Conservation (phyloP, 78 protist species). For the Diacronema lutheri region DNA sequence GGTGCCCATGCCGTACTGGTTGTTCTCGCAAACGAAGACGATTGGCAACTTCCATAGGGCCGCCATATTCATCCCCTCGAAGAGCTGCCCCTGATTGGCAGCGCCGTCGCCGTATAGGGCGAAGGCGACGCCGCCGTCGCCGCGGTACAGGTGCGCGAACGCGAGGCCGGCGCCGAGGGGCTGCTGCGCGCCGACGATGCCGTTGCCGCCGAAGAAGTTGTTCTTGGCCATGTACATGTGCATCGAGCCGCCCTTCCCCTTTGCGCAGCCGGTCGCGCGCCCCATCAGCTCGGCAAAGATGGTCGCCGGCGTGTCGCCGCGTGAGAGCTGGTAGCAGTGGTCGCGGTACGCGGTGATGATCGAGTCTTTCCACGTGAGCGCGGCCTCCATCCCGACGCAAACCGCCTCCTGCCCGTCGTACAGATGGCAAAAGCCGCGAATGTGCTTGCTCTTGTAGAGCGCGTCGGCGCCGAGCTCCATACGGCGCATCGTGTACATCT, state of each 20-base stretch:
- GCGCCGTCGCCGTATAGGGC: slow-evolving; percentile 95
- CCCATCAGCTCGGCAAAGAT: background rate
- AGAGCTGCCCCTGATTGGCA: slow-evolving; percentile 89
- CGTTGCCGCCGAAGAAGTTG: slow-evolving; percentile 95
- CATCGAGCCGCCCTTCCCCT: slow-evolving; percentile 97
- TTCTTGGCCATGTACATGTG: slow-evolving; percentile 80
- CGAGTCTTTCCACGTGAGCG: background rate
- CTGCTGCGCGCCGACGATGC: slow-evolving; percentile 95
- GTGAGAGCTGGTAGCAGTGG: slow-evolving; percentile 40
- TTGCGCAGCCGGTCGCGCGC: slow-evolving; percentile 62
- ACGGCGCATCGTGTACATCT: slow-evolving; percentile 39
- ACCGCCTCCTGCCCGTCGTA: slow-evolving; percentile 74
- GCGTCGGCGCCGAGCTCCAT: slow-evolving; percentile 67
- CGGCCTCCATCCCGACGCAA: background rate
- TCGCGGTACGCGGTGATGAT: background rate
- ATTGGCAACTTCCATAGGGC: slow-evolving; percentile 86
- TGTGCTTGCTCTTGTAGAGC: slow-evolving; percentile 72
- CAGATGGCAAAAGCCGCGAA: slow-evolving; percentile 95
- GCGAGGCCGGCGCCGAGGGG: slow-evolving; percentile 75
- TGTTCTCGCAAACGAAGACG: slow-evolving; percentile 90
- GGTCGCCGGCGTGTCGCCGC: slow-evolving; percentile 69
- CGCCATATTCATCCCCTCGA: slow-evolving; percentile 88
- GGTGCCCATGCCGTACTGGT: slow-evolving; percentile 97
- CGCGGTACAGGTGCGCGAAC: slow-evolving; percentile 69
- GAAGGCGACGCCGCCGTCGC: slow-evolving; percentile 66